Conservation (phyloP, 1,139 yeast species). For the Debaryomyces sp. region DNA sequence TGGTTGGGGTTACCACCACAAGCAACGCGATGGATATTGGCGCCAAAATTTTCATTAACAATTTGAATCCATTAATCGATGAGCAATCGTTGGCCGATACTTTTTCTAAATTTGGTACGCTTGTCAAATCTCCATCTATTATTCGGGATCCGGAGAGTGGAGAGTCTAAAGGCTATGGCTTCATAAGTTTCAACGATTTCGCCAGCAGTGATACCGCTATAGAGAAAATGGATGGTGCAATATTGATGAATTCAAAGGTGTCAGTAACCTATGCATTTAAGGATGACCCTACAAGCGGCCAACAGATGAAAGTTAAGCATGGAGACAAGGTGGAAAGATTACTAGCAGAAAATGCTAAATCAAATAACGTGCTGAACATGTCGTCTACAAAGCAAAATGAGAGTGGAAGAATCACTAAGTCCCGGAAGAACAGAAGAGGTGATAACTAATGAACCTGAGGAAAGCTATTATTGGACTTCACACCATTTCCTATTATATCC, state of each 20-base stretch:
- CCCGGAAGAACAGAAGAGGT: background rate
- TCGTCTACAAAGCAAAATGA: background rate
- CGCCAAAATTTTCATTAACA: constrained; percentile 75
- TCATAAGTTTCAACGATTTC: constrained; percentile 60
- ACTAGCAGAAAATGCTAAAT: constrained; percentile 68
- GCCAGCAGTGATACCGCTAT: constrained; percentile 75
- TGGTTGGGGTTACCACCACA: constrained; percentile 10
- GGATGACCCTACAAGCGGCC: constrained; percentile 44
- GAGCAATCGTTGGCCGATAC: constrained; percentile 59
- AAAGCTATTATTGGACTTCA: background rate
- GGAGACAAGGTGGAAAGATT: constrained; percentile 79
- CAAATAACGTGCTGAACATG: constrained; percentile 25
- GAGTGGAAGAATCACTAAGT: constrained; percentile 6
- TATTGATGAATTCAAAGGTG: constrained; percentile 67
- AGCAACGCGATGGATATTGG: constrained; percentile 53
- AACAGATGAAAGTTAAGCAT: constrained; percentile 55
- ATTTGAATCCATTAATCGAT: constrained; percentile 71
- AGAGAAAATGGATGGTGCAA: constrained; percentile 66
- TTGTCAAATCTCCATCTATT: constrained; percentile 55
- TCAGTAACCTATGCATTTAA: constrained; percentile 73
- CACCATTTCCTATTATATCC: background rate
- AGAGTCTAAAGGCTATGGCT: constrained; percentile 65
- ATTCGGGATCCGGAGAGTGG: constrained; percentile 54
- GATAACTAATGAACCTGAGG: background rate
- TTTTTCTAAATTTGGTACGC: constrained; percentile 70